phyloP scores from a whole-genome alignment of 2,329 filamentous ascomycete genomes.

The Sporothrix brunneoviolacea region DNA sequence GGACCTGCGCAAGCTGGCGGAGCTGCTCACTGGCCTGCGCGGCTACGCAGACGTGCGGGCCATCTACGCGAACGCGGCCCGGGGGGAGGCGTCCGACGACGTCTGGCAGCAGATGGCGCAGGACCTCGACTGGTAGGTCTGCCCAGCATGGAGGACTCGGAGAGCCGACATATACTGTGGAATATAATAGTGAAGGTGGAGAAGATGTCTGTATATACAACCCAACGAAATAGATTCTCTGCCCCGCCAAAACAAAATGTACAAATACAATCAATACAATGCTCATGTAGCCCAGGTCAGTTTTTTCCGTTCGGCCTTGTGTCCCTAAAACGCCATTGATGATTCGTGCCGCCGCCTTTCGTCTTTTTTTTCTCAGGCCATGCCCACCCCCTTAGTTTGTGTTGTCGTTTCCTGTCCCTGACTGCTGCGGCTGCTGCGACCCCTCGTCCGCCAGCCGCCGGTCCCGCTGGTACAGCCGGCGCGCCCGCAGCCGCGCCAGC shows the following conservation, averaged over 20 bases:
- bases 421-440: conserved; percentile 20
- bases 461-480: conserved; percentile 71
- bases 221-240: neutral
- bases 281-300: too few relatives aligned
- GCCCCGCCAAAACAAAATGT: neutral
- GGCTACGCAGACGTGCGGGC: conserved; percentile 70
- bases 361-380: neutral
- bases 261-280: neutral
- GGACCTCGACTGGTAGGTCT: conserved; percentile 38
- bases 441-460: conserved; percentile 39
- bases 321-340: too few relatives aligned
- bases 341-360: neutral
- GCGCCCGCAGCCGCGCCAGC: conserved; percentile 61
- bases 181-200: neutral
- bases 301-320: too few relatives aligned
- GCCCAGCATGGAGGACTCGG: neutral
- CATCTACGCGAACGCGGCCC: conserved; percentile 65
- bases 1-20: conserved; percentile 48
- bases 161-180: too few relatives aligned
- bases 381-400: neutral
- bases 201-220: neutral
- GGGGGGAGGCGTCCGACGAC: conserved; percentile 45
- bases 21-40: conserved; percentile 53
- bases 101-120: conserved; percentile 48
- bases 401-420: neutral